These are phyloP conservation scores for Cinnamomum micranthum DNA, from an alignment of 164 flowering plant species.

Conservation along the genomic window DNA sequence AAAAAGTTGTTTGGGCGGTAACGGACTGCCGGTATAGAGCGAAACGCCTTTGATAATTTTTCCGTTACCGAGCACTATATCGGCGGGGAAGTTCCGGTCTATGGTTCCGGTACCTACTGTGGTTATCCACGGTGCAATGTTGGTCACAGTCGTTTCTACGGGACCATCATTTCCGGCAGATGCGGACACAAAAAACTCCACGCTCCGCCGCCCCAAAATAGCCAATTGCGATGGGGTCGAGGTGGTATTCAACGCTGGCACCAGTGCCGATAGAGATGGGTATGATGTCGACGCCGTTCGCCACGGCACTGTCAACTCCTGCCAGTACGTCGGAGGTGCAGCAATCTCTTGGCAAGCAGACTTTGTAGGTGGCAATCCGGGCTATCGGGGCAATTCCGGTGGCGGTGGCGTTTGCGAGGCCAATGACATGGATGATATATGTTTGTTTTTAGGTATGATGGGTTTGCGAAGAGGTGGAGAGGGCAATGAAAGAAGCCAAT, in stretches of 20 bases:
- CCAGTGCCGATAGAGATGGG: constrained; percentile 30
- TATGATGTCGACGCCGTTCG: constrained; percentile 51
- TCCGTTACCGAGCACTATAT: constrained; percentile 35
- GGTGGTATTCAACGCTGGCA: too few relatives aligned
- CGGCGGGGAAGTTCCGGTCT: constrained; percentile 46
- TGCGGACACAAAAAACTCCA: constrained; percentile 42
- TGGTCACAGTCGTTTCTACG: constrained; percentile 16
- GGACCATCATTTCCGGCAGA: constrained; percentile 56
- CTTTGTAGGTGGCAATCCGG: constrained; percentile 48
- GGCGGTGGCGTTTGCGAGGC: constrained; percentile 41
- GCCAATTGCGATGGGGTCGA: constrained; percentile 29
- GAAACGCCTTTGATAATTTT: constrained; percentile 35
- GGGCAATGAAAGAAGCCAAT: too few relatives aligned
- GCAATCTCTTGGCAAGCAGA: constrained; percentile 42
- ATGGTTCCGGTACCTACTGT: constrained; percentile 60
- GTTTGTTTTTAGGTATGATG: too few relatives aligned
- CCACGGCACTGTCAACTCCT: constrained; percentile 44
- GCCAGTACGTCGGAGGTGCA: constrained; percentile 46
- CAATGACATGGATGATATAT: constrained; percentile 8
- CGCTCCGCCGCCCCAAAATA: constrained; percentile 33
- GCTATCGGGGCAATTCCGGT: constrained; percentile 57
- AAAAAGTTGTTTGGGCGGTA: constrained; percentile 15
- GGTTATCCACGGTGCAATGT: constrained; percentile 58
- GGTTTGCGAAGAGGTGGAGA: too few relatives aligned
- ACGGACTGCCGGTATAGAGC: constrained; percentile 26